Conservation (phyloP, 441 rosid species). For the Melastoma candidum region DNA sequence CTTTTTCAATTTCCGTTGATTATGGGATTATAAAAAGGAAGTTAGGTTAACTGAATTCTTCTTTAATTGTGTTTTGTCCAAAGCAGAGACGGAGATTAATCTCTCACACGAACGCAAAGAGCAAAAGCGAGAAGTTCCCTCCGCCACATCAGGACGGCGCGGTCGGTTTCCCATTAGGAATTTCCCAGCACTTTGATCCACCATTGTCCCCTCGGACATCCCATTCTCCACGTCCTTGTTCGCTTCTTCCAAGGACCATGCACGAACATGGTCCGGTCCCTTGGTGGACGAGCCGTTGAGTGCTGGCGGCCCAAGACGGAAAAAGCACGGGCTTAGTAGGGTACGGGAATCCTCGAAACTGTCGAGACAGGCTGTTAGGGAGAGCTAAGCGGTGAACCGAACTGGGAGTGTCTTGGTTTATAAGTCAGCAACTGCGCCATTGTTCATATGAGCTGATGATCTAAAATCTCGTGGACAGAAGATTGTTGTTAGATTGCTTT, state of each 20-base stretch:
- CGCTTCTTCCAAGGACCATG: conserved; percentile 7
- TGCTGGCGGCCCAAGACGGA: conserved; percentile 2
- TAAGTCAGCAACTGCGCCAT: too few relatives aligned
- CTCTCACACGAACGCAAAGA: conserved; percentile 13
- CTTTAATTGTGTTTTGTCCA: background rate
- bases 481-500: too few relatives aligned
- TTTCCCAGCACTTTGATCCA: conserved; percentile 10
- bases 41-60: too few relatives aligned
- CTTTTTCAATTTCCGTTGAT: too few relatives aligned
- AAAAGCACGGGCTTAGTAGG: conserved; percentile 1
- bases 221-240: background rate
- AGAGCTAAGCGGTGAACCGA: background rate
- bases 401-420: too few relatives aligned
- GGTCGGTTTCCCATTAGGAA: conserved; percentile 12
- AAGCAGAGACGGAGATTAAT: conserved; percentile 15
- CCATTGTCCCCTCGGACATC: background rate
- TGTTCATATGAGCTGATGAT: too few relatives aligned
- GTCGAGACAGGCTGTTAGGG: conserved; percentile 5
- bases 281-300: conserved; percentile 6
- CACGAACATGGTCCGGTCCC: conserved; percentile 11
- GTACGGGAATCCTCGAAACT: conserved; percentile 15
- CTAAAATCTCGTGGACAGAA: too few relatives aligned
- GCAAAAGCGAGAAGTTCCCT: conserved; percentile 20
- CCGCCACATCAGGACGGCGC: conserved; percentile 21
- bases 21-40: too few relatives aligned